These are phyloP conservation scores for Wickerhamiella australiensis DNA, from an alignment of 805 yeast genomes.

Conservation along the genomic window DNA sequence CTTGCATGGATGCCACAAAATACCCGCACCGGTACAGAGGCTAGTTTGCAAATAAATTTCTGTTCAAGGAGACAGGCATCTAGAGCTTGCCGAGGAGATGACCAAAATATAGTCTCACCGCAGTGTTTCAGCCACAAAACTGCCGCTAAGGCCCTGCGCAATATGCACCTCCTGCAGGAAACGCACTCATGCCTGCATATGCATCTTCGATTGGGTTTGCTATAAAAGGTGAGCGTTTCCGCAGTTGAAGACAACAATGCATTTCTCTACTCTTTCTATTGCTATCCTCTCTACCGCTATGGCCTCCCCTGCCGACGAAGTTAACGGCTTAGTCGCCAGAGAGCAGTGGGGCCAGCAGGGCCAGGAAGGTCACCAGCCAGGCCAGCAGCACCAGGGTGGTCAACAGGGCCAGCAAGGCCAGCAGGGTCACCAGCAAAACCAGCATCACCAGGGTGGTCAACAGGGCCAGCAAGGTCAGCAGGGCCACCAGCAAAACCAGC, in stretches of 20 bases:
- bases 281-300: neutral
- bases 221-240: neutral
- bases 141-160: neutral
- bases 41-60: too few species aligned
- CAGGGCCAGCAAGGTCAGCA: neutral
- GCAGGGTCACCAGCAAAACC: neutral
- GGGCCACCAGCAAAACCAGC: neutral
- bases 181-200: neutral
- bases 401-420: neutral
- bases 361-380: neutral
- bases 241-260: neutral
- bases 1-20: neutral
- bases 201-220: neutral
- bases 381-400: conserved; percentile 1
- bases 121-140: neutral
- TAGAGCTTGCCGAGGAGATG: neutral
- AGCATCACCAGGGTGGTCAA: neutral
- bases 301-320: neutral
- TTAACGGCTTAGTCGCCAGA: neutral
- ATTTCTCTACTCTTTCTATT: neutral
- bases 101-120: neutral
- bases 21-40: too few species aligned
- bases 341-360: neutral
- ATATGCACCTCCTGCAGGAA: neutral
- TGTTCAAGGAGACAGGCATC: neutral